Evolutionary conservation across 73 alveolate species (phyloP).

Genomic region (Paramecium biaurelia): DNA sequence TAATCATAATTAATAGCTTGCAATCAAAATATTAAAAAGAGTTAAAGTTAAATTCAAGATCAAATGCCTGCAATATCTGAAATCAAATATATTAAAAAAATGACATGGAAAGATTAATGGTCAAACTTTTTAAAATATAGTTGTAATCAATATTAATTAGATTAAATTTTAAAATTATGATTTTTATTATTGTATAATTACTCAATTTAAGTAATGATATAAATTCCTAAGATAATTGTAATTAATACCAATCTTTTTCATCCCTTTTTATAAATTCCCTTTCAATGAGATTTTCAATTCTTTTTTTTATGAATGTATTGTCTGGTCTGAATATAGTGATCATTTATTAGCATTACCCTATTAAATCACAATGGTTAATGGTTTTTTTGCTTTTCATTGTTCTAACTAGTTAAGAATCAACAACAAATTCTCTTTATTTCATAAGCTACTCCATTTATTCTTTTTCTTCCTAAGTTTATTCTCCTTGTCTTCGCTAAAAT

Average conservation of each 20-base stretch:
- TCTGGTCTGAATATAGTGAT: slow-evolving; percentile 49
- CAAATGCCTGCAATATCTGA: too few species aligned
- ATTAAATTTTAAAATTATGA: not conserved
- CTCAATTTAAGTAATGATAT: slow-evolving; percentile 9
- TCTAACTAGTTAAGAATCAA: slow-evolving; percentile 54
- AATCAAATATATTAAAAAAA: too few species aligned
- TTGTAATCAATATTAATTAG: too few species aligned
- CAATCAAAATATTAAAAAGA: too few species aligned
- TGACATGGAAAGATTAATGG: too few species aligned
- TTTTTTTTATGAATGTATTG: slow-evolving; percentile 8
- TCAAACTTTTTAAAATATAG: too few species aligned
- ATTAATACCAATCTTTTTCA: slow-evolving; percentile 39
- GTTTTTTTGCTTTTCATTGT: slow-evolving; percentile 45
- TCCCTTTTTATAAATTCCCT: slow-evolving; percentile 54
- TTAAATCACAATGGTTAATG: not conserved
- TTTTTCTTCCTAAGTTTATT: slow-evolving; percentile 6
- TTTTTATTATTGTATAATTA: not conserved
- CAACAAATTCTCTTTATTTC: slow-evolving; percentile 44
- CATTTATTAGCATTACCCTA: not conserved
- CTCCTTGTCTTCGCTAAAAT: not conserved
- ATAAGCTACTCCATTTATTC: not conserved
- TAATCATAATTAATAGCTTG: not conserved
- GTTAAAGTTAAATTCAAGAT: too few species aligned
- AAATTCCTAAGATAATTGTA: not conserved
- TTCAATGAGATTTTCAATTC: slow-evolving; percentile 49